Base-by-base conservation (phyloP, 371 early-diverging fungal genomes). In the Apophysomyces ossiformis region DNA sequence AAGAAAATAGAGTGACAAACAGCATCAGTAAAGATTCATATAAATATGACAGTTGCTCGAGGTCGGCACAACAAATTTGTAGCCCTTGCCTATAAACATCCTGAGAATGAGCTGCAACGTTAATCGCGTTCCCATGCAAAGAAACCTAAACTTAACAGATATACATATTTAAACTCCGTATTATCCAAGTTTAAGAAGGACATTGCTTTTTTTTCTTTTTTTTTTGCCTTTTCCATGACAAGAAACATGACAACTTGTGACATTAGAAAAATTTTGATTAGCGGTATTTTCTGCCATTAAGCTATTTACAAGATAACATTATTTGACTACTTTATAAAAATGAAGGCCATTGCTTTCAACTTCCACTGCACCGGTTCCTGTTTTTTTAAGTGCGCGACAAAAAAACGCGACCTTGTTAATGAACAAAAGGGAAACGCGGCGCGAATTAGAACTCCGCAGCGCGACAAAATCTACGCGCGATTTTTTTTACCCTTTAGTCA, bases 1-100 rank as follows among this genome's bases (percentile, higher is more conserved):
- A 75, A 63, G 64, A 38, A 3, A 54, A 37, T 35, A 15, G 21
- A 50, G 16, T 16, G 37, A 37, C 43, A 43, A 13, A 26, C 32
- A 13, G 16, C 15, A 45, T 18, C 16, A 18, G 16, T 43, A 2
- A 45, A 45, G 7, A 6, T 16, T 21, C 12, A 45, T 58, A 37
- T 15, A 32, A 26, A 13, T 32, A 64, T 67, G 57, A 37, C 68
- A 72, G 83, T 89, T 58, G 88, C 86, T 7, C 69, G 81, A 26
- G 89, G 89, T 26, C 74, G 89, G 16, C 89, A 89, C 47, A 89
- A 84, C 61, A 89, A 89, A 64, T 89, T 80, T 73, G 84, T 89
- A 0, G 80, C 83, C n/a, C 67, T 76, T 56, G 83, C 83, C 6
- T 78, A 83, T 45, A 38, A 65, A 8, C 80, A 83, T 57, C 77